These are phyloP conservation scores for Pyropia yezoensis DNA, from an alignment of 23 red algal genomes.

Conservation along the genomic window DNA sequence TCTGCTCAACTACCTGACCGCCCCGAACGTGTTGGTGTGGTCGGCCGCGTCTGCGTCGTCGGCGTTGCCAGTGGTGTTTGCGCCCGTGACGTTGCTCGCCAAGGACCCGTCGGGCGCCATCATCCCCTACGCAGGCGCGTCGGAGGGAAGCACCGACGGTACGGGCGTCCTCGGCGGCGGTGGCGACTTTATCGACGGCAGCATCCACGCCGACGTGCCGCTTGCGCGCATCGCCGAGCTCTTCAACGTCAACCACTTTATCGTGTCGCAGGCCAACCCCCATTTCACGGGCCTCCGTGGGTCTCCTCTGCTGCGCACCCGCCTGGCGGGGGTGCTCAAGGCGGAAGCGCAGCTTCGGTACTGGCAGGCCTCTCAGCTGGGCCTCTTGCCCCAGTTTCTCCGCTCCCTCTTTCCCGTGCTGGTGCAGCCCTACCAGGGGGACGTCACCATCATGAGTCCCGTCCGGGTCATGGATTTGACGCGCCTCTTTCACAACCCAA, in stretches of 20 bases:
- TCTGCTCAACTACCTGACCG: conserved; percentile 92
- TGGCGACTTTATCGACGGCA: conserved; percentile 76
- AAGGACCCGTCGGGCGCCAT: conserved; percentile 57
- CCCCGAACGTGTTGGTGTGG: conserved; percentile 95
- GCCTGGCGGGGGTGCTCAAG: conserved; percentile 53
- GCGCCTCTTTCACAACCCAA: conserved; percentile 69
- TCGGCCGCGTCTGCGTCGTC: conserved; percentile 77
- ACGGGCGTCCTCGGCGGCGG: conserved; percentile 15
- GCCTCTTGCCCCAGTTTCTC: conserved; percentile 53
- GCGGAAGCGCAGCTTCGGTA: conserved; percentile 88
- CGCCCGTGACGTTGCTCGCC: conserved; percentile 67
- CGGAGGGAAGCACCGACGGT: not conserved
- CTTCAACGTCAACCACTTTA: conserved; percentile 99
- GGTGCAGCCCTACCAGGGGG: conserved; percentile 87
- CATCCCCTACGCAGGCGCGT: conserved; percentile 49
- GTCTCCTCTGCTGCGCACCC: conserved; percentile 56
- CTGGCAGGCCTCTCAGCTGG: conserved; percentile 76
- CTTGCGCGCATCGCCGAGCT: conserved; percentile 83
- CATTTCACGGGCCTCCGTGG: conserved; percentile 57
- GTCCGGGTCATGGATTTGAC: conserved; percentile 49
- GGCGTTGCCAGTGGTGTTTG: conserved; percentile 85
- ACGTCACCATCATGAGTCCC: conserved; percentile 84
- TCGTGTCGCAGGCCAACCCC: conserved; percentile 89
- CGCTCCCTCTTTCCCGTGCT: conserved; percentile 61
- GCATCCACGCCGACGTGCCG: conserved; percentile 82